Base-by-base conservation (phyloP, 768 basidiomycete species). In the Suillus hirtellus region DNA sequence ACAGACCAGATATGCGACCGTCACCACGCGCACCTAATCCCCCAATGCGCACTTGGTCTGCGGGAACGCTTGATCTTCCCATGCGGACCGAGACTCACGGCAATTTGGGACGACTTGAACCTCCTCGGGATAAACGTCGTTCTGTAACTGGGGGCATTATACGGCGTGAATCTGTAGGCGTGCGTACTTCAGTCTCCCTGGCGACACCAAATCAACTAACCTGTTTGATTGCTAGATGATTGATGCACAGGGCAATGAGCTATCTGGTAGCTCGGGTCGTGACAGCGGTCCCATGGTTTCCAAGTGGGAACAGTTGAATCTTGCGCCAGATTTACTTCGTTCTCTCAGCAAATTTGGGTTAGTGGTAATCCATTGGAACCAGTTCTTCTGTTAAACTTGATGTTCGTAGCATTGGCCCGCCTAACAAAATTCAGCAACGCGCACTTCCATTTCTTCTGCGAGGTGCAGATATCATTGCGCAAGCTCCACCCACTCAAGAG, bases 401-500 rank as follows among this genome's bases (percentile, higher is more conserved):
- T 35, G 50, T n/a, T 52, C 7, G 31, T 70, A 96, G 95, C 47
- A 89, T 99, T 65, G 96, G 96, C 1, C 97, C 97, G 2, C 97
- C 97, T 7, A 98, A 98, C 77, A 99, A 99, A 81, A 97, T 99
- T 67, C 97, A 99, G 77, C 95, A 96, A 72, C 86, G 96, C 55
- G 96, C 97, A 52, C 80, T 99, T 58, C 97, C 97, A 8, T 98
- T 98, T 79, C 86, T 99, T 64, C 82, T 99, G 40, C 86, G 90
- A 59, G 96, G 95, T 9, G 87, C 94, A 43, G 97, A 99, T 70
- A 98, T 99, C 71, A 99, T 99, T 70, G 96, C 96, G 10, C 97
- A 99, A 77, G 97, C 96, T 11, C 97, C 97, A 54, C 96, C 97
- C 1, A 99, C 97, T 0, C 96, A 98, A 74, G 97, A 99, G 75